phyloP scores from a whole-genome alignment of 2,329 filamentous ascomycete genomes.

The Talaromyces sp. region DNA sequence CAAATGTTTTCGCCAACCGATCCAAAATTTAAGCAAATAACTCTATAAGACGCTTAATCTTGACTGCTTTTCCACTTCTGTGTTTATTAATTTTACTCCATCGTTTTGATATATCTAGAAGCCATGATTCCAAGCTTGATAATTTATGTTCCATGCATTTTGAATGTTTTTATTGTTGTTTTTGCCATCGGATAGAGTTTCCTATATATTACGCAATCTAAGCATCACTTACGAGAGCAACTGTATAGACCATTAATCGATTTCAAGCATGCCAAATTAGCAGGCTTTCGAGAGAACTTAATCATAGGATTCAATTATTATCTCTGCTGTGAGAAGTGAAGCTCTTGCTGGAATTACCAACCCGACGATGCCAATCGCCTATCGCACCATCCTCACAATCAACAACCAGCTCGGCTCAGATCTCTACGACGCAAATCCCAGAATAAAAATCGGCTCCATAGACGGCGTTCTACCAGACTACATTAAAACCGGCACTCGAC shows the following conservation, averaged over 20 bases:
- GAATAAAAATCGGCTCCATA: conserved; percentile 6
- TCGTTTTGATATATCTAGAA: background rate
- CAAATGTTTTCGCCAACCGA: conserved; percentile 48
- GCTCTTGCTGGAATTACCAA: background rate
- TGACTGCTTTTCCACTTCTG: background rate
- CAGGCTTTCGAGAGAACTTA: background rate
- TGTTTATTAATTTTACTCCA: background rate
- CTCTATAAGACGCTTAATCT: background rate
- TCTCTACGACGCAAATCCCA: conserved; percentile 16
- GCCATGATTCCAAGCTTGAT: background rate
- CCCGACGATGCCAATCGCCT: conserved; percentile 17
- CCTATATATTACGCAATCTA: background rate
- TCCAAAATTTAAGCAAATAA: background rate
- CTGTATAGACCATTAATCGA: background rate
- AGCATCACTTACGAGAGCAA: background rate
- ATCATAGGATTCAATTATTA: background rate
- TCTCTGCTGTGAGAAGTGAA: background rate
- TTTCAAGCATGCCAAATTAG: background rate
- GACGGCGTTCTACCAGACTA: conserved; percentile 15
- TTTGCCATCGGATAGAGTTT: conserved; percentile 7
- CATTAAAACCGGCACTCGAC: conserved; percentile 10
- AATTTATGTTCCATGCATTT: background rate
- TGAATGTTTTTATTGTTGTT: background rate
- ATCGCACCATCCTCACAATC: conserved; percentile 20
- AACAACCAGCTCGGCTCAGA: conserved; percentile 16